Evolutionary conservation across 163 green algal species (phyloP).

Genomic region (Scenedesmus sp.): DNA sequence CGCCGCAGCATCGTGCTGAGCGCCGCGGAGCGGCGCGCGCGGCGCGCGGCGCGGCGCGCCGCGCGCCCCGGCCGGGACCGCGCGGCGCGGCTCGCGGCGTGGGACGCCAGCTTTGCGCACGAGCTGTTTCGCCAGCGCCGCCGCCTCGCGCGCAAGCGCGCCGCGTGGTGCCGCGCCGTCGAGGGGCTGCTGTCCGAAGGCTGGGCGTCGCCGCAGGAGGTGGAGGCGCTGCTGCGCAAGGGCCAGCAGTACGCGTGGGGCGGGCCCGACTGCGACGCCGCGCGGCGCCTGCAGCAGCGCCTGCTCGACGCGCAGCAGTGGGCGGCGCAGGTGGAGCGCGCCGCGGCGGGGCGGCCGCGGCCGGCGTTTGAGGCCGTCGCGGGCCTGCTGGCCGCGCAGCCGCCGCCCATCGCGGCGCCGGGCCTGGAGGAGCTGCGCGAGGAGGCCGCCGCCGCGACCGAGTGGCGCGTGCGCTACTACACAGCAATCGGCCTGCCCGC

Average conservation of each 20-base stretch:
- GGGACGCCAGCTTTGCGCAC: background rate
- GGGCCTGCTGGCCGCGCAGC: constrained; percentile 20
- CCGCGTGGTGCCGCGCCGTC: background rate
- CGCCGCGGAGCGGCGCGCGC: background rate
- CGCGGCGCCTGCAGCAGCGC: constrained; percentile 8
- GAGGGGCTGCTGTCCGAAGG: constrained; percentile 3
- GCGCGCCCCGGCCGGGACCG: background rate
- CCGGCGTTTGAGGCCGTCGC: constrained; percentile 9
- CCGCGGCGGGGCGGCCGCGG: background rate
- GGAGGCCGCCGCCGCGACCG: constrained; percentile 31
- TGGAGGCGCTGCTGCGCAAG: constrained; percentile 6
- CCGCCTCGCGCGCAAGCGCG: background rate
- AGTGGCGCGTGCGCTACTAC: constrained; percentile 31
- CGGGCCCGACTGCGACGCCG: constrained; percentile 2
- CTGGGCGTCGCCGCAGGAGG: background rate
- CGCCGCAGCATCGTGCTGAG: too few relatives aligned
- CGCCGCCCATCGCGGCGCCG: background rate
- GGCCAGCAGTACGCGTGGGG: constrained; percentile 37
- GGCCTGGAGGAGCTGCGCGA: constrained; percentile 21
- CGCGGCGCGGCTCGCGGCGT: background rate
- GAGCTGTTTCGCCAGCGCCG: constrained; percentile 9
- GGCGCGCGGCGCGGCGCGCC: constrained; percentile 3
- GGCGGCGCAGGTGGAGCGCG: constrained; percentile 32
- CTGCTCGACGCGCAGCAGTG: constrained; percentile 33
- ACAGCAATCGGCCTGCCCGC: constrained; percentile 11